Conservation (phyloP, 331 rosid genomes). For the Pyrus hybrid region DNA sequence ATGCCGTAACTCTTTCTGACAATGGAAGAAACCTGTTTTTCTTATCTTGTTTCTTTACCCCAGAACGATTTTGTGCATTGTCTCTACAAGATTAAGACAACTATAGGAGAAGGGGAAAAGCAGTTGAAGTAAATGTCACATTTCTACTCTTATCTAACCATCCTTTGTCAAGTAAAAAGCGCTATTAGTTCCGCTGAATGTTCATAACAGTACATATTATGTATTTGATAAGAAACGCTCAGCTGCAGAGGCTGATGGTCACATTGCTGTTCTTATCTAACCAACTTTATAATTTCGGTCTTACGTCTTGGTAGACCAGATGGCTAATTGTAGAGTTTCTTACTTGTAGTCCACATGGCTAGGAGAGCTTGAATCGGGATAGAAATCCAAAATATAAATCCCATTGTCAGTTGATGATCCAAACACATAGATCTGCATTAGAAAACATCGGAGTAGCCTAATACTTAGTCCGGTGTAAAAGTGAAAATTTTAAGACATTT, state of each 20-base stretch:
- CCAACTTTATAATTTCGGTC: too few species aligned
- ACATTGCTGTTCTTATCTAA: too few species aligned
- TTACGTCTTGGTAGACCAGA: too few species aligned
- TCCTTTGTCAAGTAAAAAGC: too few species aligned
- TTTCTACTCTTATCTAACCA: too few species aligned
- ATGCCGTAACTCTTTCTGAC: conserved; percentile 66
- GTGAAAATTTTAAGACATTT: neutral
- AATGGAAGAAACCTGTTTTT: conserved; percentile 49
- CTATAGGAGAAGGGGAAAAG: neutral
- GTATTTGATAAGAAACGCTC: neutral
- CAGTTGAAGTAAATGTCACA: neutral
- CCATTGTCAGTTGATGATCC: conserved; percentile 65
- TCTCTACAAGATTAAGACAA: conserved; percentile 33
- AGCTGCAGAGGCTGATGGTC: too few species aligned
- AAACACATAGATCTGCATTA: conserved; percentile 53
- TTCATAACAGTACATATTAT: neutral
- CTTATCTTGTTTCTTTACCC: conserved; percentile 23
- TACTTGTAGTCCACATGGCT: conserved; percentile 72
- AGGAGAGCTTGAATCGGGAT: conserved; percentile 62
- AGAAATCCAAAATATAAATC: conserved; percentile 70
- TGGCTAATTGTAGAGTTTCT: conserved; percentile 12
- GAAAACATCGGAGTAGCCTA: neutral
- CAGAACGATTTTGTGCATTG: conserved; percentile 10
- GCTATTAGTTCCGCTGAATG: neutral
- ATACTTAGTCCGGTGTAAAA: neutral